Conservation (phyloP, 2,329 filamentous ascomycete genomes). For the Nemania serpens region DNA sequence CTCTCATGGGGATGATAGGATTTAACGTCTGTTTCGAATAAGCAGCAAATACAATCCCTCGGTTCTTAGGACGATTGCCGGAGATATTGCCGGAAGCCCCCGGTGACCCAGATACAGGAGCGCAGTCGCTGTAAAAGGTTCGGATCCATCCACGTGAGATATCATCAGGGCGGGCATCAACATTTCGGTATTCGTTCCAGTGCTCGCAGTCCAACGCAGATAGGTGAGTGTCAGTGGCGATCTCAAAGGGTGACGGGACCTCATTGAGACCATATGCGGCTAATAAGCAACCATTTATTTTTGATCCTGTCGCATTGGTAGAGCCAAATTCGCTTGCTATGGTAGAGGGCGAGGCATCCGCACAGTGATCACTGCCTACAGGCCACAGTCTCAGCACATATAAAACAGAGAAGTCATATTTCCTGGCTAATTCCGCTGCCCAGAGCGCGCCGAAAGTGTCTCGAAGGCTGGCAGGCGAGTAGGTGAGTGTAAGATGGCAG, state of each 20-base stretch:
- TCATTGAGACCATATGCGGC: conserved; percentile 30
- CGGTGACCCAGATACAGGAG: conserved; percentile 3
- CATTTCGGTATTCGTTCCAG: conserved; percentile 32
- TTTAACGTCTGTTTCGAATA: conserved; percentile 24
- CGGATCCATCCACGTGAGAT: conserved; percentile 32
- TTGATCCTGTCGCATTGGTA: neutral
- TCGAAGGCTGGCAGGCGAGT: conserved; percentile 50
- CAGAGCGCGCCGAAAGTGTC: conserved; percentile 57
- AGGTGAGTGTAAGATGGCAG: conserved; percentile 48
- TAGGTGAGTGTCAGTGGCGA: conserved; percentile 28
- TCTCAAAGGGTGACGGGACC: conserved; percentile 30
- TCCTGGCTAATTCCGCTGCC: conserved; percentile 59
- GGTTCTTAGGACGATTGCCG: conserved; percentile 14
- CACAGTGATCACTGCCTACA: conserved; percentile 30
- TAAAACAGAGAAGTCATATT: conserved; percentile 62
- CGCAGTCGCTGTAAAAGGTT: conserved; percentile 24
- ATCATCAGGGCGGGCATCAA: conserved; percentile 23
- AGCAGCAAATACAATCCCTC: conserved; percentile 32
- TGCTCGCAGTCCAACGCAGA: conserved; percentile 25
- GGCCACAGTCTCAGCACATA: conserved; percentile 66
- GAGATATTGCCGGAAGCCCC: neutral
- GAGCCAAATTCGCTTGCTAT: neutral
- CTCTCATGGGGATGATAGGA: conserved; percentile 21
- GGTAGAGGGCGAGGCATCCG: conserved; percentile 21
- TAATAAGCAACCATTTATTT: conserved; percentile 26